These are phyloP conservation scores for Colletotrichum cordylinicola DNA, from an alignment of 2,329 filamentous ascomycete genomes.

Conservation along the genomic window DNA sequence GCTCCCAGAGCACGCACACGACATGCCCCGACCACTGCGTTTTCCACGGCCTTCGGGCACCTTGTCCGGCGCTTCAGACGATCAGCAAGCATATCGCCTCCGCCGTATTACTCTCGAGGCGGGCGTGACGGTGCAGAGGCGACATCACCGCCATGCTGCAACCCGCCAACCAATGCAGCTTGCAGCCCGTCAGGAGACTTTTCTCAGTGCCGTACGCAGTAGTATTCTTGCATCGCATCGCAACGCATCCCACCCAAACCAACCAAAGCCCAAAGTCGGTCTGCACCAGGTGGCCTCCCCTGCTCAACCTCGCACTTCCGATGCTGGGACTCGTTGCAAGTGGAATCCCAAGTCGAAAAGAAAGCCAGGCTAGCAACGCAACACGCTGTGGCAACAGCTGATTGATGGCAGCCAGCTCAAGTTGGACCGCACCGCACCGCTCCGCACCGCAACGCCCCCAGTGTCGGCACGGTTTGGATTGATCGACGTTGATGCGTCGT, in stretches of 20 bases:
- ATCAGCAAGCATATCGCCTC: not conserved
- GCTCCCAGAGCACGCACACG: not conserved
- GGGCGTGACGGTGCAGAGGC: not conserved
- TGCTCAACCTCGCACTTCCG: not conserved
- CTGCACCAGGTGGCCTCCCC: not conserved
- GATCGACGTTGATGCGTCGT: constrained; percentile 8
- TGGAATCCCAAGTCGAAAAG: not conserved
- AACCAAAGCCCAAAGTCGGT: not conserved
- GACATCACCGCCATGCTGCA: constrained; percentile 2
- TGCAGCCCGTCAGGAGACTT: not conserved
- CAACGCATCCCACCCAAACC: not conserved
- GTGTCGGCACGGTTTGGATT: not conserved
- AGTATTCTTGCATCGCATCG: not conserved
- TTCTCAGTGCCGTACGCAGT: not conserved
- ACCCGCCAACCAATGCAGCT: not conserved
- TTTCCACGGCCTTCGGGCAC: not conserved
- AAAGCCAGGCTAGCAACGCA: constrained; percentile 2
- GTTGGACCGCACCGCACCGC: not conserved
- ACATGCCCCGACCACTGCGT: not conserved
- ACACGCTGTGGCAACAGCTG: constrained; percentile 17
- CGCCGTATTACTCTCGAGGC: not conserved
- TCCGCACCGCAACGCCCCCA: not conserved
- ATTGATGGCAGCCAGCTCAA: constrained; percentile 4
- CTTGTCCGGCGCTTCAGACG: not conserved
- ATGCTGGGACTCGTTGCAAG: not conserved